Evolutionary conservation across 1,284 basidiomycete genomes (phyloP).

Genomic region (Spongiforma sp.): DNA sequence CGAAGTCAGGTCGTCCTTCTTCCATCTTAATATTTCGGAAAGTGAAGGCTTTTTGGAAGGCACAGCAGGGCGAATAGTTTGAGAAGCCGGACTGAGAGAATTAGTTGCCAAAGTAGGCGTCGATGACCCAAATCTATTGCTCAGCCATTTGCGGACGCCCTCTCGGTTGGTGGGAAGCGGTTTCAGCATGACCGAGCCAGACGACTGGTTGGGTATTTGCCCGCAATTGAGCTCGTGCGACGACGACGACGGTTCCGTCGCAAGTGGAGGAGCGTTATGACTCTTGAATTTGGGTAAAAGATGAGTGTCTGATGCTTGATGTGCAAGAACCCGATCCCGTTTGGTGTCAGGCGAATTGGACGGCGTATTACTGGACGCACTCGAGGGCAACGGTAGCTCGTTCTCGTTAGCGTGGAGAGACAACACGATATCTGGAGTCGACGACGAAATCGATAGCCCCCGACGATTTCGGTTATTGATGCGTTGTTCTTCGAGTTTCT

Average conservation of each 20-base stretch:
- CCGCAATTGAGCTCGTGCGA: constrained; percentile 54
- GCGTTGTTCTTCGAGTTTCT: constrained; percentile 74
- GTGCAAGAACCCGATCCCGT: constrained; percentile 66
- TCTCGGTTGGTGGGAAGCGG: constrained; percentile 70
- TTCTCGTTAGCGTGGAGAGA: constrained; percentile 51
- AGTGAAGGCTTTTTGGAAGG: constrained; percentile 64
- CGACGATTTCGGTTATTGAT: constrained; percentile 55
- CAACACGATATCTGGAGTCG: constrained; percentile 65
- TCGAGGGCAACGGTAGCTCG: constrained; percentile 47
- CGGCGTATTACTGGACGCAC: constrained; percentile 55
- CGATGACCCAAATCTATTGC: constrained; percentile 55
- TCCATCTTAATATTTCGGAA: constrained; percentile 60
- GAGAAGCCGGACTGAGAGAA: constrained; percentile 40
- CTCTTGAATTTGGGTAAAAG: constrained; percentile 58
- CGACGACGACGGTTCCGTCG: constrained; percentile 49
- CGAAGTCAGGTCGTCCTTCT: constrained; percentile 58
- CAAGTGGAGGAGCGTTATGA: constrained; percentile 45
- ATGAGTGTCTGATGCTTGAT: constrained; percentile 70
- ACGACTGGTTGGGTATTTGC: constrained; percentile 43
- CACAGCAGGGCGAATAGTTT: constrained; percentile 30
- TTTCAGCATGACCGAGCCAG: constrained; percentile 50
- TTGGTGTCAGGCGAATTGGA: constrained; percentile 53
- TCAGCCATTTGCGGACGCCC: constrained; percentile 79
- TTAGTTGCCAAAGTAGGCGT: constrained; percentile 46
- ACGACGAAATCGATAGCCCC: constrained; percentile 57